Conservation (phyloP, 768 basidiomycete genomes). For the Macrolepiota dolichaula region DNA sequence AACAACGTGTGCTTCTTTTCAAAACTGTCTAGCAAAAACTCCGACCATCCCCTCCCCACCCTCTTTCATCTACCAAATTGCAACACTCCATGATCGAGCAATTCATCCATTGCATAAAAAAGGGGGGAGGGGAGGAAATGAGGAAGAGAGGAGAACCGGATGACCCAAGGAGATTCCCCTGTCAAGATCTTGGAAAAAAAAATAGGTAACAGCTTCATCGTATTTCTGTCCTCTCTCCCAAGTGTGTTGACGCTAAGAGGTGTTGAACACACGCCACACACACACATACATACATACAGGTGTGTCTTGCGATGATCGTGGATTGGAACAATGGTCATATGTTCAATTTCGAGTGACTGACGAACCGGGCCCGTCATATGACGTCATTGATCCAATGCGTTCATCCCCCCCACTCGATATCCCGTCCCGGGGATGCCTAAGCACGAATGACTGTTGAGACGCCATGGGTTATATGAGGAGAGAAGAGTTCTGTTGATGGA, state of each 20-base stretch:
- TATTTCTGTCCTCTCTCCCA: too few relatives aligned
- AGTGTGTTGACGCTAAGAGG: too few relatives aligned
- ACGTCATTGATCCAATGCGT: not conserved
- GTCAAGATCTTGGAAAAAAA: too few relatives aligned
- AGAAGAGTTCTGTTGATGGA: not conserved
- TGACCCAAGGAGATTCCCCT: not conserved
- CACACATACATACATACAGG: too few relatives aligned
- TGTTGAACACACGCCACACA: too few relatives aligned
- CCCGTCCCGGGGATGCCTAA: too few relatives aligned
- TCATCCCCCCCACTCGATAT: not conserved
- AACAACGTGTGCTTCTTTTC: conserved; percentile 7
- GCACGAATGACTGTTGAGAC: too few relatives aligned
- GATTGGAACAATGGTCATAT: not conserved
- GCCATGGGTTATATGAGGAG: too few relatives aligned
- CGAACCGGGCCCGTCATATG: not conserved
- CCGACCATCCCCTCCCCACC: not conserved
- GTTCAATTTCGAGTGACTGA: not conserved
- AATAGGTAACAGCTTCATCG: too few relatives aligned
- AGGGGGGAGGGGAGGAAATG: not conserved
- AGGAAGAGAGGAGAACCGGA: not conserved
- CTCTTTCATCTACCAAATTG: not conserved
- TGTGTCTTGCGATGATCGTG: too few relatives aligned
- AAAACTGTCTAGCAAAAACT: not conserved
- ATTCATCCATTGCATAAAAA: not conserved
- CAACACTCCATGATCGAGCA: not conserved